Conservation (phyloP, 1,284 basidiomycete genomes). For the Pascua guehoae region DNA sequence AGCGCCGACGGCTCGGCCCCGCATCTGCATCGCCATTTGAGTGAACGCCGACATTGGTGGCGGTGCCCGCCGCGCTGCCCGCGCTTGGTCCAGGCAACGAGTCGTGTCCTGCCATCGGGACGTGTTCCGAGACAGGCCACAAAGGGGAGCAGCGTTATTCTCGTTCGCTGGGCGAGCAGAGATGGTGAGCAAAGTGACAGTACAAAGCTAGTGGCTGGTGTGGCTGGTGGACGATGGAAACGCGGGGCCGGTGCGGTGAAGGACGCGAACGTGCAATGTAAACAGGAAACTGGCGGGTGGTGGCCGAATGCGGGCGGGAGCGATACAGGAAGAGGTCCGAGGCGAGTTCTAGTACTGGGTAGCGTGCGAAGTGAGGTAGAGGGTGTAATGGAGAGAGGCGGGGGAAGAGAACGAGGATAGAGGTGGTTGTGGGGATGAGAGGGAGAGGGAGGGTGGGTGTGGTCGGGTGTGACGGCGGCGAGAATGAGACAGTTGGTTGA, state of each 20-base stretch:
- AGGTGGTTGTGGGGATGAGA: background rate
- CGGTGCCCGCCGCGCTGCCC: background rate
- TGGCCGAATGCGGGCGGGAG: background rate
- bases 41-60: background rate
- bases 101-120: slow-evolving; percentile 1
- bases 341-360: background rate
- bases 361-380: background rate
- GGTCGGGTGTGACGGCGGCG: background rate
- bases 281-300: background rate
- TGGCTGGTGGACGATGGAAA: background rate
- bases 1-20: slow-evolving; percentile 16
- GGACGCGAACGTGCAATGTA: no score
- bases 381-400: background rate
- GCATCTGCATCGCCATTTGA: slow-evolving; percentile 4
- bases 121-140: background rate
- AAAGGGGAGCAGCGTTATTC: background rate
- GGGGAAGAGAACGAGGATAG: background rate
- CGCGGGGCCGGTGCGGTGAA: no score
- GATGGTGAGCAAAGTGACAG: background rate
- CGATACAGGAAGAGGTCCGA: no score
- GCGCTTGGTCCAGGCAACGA: slow-evolving; percentile 1
- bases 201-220: background rate
- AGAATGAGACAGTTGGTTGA: background rate
- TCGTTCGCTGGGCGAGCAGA: background rate
- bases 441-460: background rate